Evolutionary conservation across 2,329 filamentous ascomycete species (phyloP).

Genomic region (Cladophialophora yegresii): DNA sequence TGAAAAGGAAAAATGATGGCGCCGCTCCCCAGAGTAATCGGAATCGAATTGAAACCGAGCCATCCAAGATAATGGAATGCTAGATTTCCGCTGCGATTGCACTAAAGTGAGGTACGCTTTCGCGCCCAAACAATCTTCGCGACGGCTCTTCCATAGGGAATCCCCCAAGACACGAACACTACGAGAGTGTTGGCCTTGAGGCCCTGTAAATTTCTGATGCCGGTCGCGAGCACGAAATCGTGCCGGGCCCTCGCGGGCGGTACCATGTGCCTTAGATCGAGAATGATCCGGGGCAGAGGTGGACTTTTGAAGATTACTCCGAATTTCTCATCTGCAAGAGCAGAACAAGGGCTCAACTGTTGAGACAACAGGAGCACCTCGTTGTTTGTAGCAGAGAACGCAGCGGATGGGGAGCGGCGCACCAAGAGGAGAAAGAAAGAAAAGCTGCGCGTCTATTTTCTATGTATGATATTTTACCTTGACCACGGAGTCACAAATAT

Average conservation of each 20-base stretch:
- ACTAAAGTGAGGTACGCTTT: constrained; percentile 71
- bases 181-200: constrained; percentile 39
- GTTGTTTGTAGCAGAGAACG: constrained; percentile 89
- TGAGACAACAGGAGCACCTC: constrained; percentile 24
- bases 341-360: constrained; percentile 21
- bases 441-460: background rate
- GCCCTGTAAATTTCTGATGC: constrained; percentile 89
- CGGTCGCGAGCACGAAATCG: constrained; percentile 72
- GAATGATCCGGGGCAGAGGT: constrained; percentile 35
- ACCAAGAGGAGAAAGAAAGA: constrained; percentile 50
- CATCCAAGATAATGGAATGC: constrained; percentile 39
- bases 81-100: constrained; percentile 80
- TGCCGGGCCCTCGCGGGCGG: constrained; percentile 87
- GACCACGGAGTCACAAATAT: constrained; percentile 6
- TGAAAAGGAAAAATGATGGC: constrained; percentile 58
- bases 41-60: constrained; percentile 77
- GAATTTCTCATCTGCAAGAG: constrained; percentile 92
- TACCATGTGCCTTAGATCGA: constrained; percentile 31
- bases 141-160: constrained; percentile 86
- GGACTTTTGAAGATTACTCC: constrained; percentile 81
- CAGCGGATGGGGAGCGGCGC: constrained; percentile 87
- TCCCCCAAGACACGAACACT: constrained; percentile 35
- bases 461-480: background rate
- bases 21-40: constrained; percentile 84
- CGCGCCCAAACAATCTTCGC: constrained; percentile 78